Evolutionary conservation across 441 rosid genomes (phyloP).

Genomic region (Theobroma grandiflorum): DNA sequence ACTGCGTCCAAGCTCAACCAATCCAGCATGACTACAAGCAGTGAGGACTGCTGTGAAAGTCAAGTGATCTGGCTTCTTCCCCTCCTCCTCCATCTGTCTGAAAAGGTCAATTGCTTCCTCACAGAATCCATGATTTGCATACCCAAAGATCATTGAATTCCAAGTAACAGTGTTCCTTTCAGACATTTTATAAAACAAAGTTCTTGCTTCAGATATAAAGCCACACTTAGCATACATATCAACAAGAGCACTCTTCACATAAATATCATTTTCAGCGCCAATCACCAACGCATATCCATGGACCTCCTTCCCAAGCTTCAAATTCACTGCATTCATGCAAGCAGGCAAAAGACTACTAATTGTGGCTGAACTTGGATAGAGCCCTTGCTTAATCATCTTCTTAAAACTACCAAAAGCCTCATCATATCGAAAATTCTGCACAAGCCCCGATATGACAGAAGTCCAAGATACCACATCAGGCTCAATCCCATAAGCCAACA

Average conservation of each 20-base stretch:
- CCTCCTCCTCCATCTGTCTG: slow-evolving; percentile 61
- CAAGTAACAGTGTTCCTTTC: slow-evolving; percentile 70
- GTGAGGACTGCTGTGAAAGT: slow-evolving; percentile 81
- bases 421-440: slow-evolving; percentile 57
- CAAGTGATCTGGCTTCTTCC: slow-evolving; percentile 67
- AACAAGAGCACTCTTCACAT: slow-evolving; percentile 71
- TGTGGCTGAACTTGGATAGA: slow-evolving; percentile 66
- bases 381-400: slow-evolving; percentile 61
- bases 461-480: slow-evolving; percentile 90
- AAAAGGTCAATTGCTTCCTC: slow-evolving; percentile 73
- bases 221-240: slow-evolving; percentile 85
- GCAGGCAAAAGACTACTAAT: slow-evolving; percentile 80
- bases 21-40: slow-evolving; percentile 83
- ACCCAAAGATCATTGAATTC: slow-evolving; percentile 90
- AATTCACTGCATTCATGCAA: slow-evolving; percentile 54
- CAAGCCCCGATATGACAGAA: slow-evolving; percentile 76
- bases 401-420: slow-evolving; percentile 65
- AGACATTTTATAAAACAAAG: slow-evolving; percentile 54
- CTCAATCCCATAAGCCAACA: slow-evolving; percentile 54
- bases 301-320: slow-evolving; percentile 68
- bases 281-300: slow-evolving; percentile 68
- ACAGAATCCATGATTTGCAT: slow-evolving; percentile 78
- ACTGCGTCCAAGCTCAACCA: slow-evolving; percentile 65
- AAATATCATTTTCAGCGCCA: slow-evolving; percentile 65
- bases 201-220: slow-evolving; percentile 58